Evolutionary conservation across 2,329 filamentous ascomycete species (phyloP).

Genomic region (Trichoderma breve): DNA sequence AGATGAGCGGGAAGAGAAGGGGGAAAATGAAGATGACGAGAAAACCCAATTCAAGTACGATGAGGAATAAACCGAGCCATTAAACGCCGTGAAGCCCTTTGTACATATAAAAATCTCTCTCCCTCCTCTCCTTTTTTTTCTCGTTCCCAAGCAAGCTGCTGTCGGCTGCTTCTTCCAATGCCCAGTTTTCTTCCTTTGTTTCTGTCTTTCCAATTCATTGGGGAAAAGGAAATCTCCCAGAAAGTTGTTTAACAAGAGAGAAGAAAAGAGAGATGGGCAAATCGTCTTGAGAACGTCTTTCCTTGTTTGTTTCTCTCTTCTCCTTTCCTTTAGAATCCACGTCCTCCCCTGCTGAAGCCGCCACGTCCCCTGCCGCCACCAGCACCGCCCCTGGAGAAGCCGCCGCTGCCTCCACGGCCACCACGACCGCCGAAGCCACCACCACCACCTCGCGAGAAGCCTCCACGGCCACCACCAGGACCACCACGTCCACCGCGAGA

Average conservation of each 20-base stretch:
- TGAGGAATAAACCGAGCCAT: constrained; percentile 19
- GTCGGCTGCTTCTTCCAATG: not conserved
- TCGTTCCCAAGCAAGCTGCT: not conserved
- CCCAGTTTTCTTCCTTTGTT: too few species aligned
- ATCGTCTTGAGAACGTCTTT: not conserved
- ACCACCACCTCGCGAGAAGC: constrained; percentile 32
- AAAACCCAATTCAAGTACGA: constrained; percentile 15
- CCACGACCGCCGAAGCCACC: constrained; percentile 39
- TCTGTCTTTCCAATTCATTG: not conserved
- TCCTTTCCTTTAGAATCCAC: not conserved
- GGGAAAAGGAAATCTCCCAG: not conserved
- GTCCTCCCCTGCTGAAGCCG: constrained; percentile 32
- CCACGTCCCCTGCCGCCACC: constrained; percentile 28
- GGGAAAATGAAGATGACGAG: not conserved
- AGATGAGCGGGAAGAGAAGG: not conserved
- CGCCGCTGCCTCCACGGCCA: constrained; percentile 34
- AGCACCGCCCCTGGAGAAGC: constrained; percentile 32
- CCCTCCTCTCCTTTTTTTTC: not conserved
- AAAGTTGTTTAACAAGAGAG: not conserved
- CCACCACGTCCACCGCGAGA: constrained; percentile 35
- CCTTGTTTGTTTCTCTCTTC: not conserved
- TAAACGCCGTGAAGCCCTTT: constrained; percentile 21
- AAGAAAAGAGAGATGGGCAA: not conserved
- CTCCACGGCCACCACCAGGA: constrained; percentile 40
- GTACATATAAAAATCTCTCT: constrained; percentile 16